phyloP scores from a whole-genome alignment of 2,329 filamentous ascomycete species.

The Orbilia javanica region DNA sequence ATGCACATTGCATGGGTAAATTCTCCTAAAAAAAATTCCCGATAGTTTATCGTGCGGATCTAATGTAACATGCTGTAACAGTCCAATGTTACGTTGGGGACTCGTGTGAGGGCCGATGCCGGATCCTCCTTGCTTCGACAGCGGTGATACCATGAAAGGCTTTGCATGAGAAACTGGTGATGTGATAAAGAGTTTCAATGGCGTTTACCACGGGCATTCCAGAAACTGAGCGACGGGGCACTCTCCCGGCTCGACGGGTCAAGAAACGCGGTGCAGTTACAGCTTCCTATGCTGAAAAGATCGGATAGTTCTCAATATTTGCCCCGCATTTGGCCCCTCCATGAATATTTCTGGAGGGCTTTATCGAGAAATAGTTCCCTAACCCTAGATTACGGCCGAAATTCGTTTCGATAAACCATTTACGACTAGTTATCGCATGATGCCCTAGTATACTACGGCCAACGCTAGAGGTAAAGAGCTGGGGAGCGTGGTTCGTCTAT shows the following conservation, averaged over 20 bases:
- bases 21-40: constrained; percentile 49
- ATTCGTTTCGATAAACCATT: constrained; percentile 24
- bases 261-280: constrained; percentile 11
- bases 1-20: constrained; percentile 40
- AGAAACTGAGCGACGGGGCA: constrained; percentile 10
- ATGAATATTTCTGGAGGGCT: background rate
- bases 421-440: constrained; percentile 17
- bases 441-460: constrained; percentile 10
- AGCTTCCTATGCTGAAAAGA: constrained; percentile 32
- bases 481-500: constrained; percentile 40
- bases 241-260: constrained; percentile 24
- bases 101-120: constrained; percentile 12
- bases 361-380: constrained; percentile 8
- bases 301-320: constrained; percentile 46
- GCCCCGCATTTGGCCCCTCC: constrained; percentile 46
- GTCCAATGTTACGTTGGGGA: constrained; percentile 17
- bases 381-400: background rate
- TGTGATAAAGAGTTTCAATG: constrained; percentile 30
- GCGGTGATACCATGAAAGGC: background rate
- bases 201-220: constrained; percentile 32
- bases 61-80: constrained; percentile 17
- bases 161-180: constrained; percentile 25
- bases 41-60: constrained; percentile 23
- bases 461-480: background rate
- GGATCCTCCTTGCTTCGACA: constrained; percentile 1